Percentiles rank a stretch among this genome's conserved stretches.
Evolutionary conservation across 2,329 filamentous ascomycete genomes (phyloP).

Genomic region (Sphaerulina musiva): DNA sequence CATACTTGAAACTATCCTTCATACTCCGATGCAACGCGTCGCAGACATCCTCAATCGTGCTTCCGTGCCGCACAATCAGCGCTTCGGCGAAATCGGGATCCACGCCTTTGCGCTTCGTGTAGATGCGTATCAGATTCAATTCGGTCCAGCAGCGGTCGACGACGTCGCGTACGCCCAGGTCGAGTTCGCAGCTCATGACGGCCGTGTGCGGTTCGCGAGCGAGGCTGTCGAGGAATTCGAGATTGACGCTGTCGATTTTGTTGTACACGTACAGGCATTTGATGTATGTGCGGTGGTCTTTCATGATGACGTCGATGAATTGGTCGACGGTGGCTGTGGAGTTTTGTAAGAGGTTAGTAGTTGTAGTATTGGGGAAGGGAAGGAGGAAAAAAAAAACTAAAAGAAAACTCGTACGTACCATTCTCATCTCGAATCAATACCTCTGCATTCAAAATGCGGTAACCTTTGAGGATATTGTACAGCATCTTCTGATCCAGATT

Average conservation of each 20-base stretch:
- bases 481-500: conserved; percentile 95
- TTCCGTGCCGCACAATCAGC: conserved; percentile 81
- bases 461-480: conserved; percentile 94
- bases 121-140: conserved; percentile 79
- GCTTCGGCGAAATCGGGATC: conserved; percentile 89
- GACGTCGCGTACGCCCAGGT: conserved; percentile 87
- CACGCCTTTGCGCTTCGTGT: conserved; percentile 89
- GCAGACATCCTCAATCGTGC: conserved; percentile 92
- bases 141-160: conserved; percentile 95
- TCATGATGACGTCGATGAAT: conserved; percentile 99
- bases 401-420: conserved; percentile 37
- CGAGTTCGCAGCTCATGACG: conserved; percentile 95
- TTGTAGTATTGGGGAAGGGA: neutral
- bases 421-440: conserved; percentile 92
- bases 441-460: conserved; percentile 97
- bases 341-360: neutral
- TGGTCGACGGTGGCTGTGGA: conserved; percentile 79
- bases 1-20: conserved; percentile 99
- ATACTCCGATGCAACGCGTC: conserved; percentile 87
- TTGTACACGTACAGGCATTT: conserved; percentile 95
- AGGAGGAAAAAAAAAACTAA: neutral
- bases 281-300: conserved; percentile 97
- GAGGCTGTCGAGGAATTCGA: conserved; percentile 87
- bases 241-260: conserved; percentile 92
- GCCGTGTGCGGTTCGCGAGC: conserved; percentile 89